Base-by-base conservation (phyloP, 140 eudicot genomes). In the Ambrosia hybrid region DNA sequence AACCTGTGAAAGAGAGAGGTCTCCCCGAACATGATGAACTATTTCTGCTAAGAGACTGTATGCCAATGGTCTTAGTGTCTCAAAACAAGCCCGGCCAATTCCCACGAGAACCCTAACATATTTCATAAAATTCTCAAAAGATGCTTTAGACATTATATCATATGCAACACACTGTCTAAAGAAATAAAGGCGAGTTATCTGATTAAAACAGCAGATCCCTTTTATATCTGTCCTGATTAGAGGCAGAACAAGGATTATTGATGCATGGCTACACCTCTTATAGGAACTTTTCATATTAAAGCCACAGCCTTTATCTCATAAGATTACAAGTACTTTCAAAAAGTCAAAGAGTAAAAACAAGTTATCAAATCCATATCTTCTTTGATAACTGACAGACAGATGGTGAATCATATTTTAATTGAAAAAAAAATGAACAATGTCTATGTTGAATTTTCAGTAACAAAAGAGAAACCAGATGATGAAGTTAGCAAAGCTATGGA, bases 81-180 rank as follows among this genome's bases (percentile, higher is more conserved):
- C 99, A 75, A 85, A 94, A 83, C 99, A 94, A 72, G 99, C 99
- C 71, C 99, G 89, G 9, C 99, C 99, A 83, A 94, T 88, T 69
- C 99, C 99, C 81, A 94, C 97, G 17, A 94, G 97, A 72, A 94
- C 99, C 91, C 99, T 93, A 72, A 62, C 38, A 76, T 51, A 43
- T 60, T 73, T 60, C 51, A 73, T 36, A 66, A 59, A 57, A 39
- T 39, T 4, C 65, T 53, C 70, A 62, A 65, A 74, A 16, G 64
- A 69, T 53, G 41, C 57, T 72, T 64, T 37, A 52, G 12, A 52
- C 17, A 37, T 60, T 52, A 86, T 68, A 69, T 63, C 60, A 17
- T 56, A 60, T 14, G 67, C 57, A 57, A n/a, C 60, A 61, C n/a
- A 38, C 71, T 15, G 38, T 49, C 45, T 53, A 55, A 21, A 65